Evolutionary conservation across 2,329 filamentous ascomycete species (phyloP), one percentile per base, ranked within the genome.

Genomic region (Alternaria novae-zelandiae): DNA sequence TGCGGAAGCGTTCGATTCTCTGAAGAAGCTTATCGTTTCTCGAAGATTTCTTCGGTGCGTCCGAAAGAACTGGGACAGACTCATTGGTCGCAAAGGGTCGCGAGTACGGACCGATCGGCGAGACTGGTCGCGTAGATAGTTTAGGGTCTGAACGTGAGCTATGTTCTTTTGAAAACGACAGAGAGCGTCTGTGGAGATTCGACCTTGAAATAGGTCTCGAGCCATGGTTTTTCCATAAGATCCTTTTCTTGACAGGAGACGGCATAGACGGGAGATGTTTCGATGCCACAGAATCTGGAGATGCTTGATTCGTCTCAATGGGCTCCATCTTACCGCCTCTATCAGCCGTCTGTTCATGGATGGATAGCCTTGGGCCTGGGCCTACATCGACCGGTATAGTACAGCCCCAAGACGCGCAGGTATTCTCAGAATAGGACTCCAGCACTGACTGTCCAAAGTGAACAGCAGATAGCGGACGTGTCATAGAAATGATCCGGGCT

Each of bases 401-500:
- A 23, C 57, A 54, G n/a, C 12, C 51, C 23, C 46, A 60, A 50
- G 46, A 61, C 2, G 36, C 51, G 12, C 61, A 51, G 11, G 45
- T 26, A 10, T 50, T 61, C 6, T 32, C 61, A 0, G 67, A 43
- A 28, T 73, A 70, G 0, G 73, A 62, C 13, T 65, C 66, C 15
- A 73, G 21, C 2, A 73, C 57, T 10, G 67, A 66, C 17, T 74
- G 69, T 46, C 67, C 68, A 30, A 70, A 69, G 9, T 68, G 54
- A 2, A 69, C 47, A 2, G 65, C 65, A 12, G 72, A 73, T 12
- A 69, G 54, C 10, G 73, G 70, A 11, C 71, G 72, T 51, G 36
- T 58, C 21, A 57, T 57, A 7, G 63, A 59, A 17, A 25, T 2
- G 20, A 45, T 54, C 20, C 54, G 51, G 13, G 41, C 30, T 10